Evolutionary conservation across 352 stramenopile species (phyloP).

Genomic region (Globisporangium uncinulatum): DNA sequence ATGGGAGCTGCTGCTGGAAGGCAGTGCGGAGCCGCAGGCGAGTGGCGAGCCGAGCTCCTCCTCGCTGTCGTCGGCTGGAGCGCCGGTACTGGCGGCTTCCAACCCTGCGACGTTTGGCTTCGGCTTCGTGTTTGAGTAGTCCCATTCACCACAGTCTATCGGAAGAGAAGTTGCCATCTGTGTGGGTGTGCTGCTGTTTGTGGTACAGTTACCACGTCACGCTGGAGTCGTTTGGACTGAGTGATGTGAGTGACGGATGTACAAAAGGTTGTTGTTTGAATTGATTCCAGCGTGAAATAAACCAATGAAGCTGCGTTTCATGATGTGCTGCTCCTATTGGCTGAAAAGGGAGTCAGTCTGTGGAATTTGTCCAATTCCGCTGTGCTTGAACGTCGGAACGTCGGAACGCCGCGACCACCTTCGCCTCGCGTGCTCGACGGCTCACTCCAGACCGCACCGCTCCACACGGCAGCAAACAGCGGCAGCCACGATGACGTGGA

Average conservation of each 20-base stretch:
- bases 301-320: background rate
- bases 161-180: background rate
- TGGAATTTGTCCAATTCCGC: too few relatives aligned
- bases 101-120: slow-evolving; percentile 11
- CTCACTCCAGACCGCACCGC: too few relatives aligned
- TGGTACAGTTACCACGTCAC: too few relatives aligned
- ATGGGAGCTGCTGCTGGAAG: slow-evolving; percentile 55
- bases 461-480: background rate
- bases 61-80: background rate
- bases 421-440: too few relatives aligned
- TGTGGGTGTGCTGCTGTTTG: too few relatives aligned
- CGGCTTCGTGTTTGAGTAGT: slow-evolving; percentile 16
- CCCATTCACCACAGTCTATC: background rate
- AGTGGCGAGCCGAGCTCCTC: background rate
- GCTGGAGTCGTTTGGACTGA: too few relatives aligned
- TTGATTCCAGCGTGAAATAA: background rate
- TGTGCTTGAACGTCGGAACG: too few relatives aligned
- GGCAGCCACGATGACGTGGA: slow-evolving; percentile 7
- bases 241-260: too few relatives aligned
- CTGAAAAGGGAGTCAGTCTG: slow-evolving; percentile 1
- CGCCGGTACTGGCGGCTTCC: background rate
- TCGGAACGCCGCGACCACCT: too few relatives aligned
- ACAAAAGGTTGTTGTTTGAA: too few relatives aligned
- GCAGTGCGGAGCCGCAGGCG: background rate
- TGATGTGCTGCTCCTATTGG: background rate